Conservation (phyloP, 257 asterid species). For the Henckelia pumila region DNA sequence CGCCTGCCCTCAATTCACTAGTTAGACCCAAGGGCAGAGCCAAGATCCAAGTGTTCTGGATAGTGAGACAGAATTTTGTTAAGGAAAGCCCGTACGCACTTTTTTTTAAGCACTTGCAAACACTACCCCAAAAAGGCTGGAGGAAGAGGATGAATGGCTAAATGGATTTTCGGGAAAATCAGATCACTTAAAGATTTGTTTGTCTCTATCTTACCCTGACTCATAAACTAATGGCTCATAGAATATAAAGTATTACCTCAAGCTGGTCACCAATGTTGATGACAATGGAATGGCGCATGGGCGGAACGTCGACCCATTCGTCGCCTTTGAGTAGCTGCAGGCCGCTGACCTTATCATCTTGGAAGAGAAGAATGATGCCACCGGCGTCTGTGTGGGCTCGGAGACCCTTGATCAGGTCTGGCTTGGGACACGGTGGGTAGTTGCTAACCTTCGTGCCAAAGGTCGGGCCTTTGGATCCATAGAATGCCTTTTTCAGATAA, state of each 20-base stretch:
- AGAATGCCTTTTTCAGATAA: slow-evolving; percentile 44
- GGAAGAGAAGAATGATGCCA: slow-evolving; percentile 60
- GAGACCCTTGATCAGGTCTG: slow-evolving; percentile 58
- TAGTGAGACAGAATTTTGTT: too few relatives aligned
- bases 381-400: slow-evolving; percentile 75
- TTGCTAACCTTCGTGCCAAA: slow-evolving; percentile 62
- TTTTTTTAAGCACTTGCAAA: too few relatives aligned
- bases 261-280: slow-evolving; percentile 66
- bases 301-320: slow-evolving; percentile 62
- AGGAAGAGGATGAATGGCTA: too few relatives aligned
- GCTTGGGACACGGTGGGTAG: slow-evolving; percentile 68
- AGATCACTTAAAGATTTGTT: background rate
- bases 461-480: slow-evolving; percentile 52
- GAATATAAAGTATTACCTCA: slow-evolving; percentile 33
- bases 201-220: background rate
- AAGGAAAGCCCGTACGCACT: too few relatives aligned
- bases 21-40: too few relatives aligned
- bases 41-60: too few relatives aligned
- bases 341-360: slow-evolving; percentile 65
- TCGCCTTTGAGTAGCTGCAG: slow-evolving; percentile 69
- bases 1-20: too few relatives aligned
- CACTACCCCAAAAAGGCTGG: too few relatives aligned
- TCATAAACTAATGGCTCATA: background rate
- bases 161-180: background rate
- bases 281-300: slow-evolving; percentile 63